A percentile compares a stretch with the other conserved stretches of the same genome.
Conservation (phyloP, 2,329 filamentous ascomycete genomes). For the Lomentospora prolificans region DNA sequence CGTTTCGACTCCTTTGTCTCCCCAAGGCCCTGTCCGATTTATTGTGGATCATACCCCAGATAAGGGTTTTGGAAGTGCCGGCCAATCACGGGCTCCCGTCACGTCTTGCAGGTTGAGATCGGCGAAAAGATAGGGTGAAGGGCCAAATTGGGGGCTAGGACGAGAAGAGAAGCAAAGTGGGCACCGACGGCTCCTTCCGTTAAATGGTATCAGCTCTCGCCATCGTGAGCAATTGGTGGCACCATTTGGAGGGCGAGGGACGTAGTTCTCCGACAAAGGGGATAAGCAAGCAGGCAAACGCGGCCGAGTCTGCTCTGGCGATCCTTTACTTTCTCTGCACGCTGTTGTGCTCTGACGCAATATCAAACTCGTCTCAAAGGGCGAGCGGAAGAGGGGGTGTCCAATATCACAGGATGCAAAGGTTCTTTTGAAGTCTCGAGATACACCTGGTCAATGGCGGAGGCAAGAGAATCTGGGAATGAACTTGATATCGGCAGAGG, state of each 20-base stretch:
- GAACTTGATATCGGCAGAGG: too few species aligned
- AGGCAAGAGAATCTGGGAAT: too few species aligned
- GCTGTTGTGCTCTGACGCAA: neutral
- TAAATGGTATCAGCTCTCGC: neutral
- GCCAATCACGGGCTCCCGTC: neutral
- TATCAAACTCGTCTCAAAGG: neutral
- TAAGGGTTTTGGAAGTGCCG: neutral
- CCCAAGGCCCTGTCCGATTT: neutral
- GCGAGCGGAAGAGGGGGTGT: neutral
- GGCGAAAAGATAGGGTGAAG: neutral
- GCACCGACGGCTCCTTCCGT: neutral
- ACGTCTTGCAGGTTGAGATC: neutral
- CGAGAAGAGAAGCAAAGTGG: neutral
- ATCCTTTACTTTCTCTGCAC: neutral
- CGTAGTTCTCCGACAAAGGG: neutral
- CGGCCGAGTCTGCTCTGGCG: neutral
- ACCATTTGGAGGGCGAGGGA: neutral
- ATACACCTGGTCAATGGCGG: too few species aligned
- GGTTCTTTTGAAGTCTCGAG: too few species aligned
- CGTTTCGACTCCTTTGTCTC: neutral
- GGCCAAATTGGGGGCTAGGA: neutral
- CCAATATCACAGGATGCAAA: too few species aligned
- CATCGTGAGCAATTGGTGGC: slow-evolving; percentile 1
- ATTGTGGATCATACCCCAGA: slow-evolving; percentile 4
- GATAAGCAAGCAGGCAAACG: neutral